Evolutionary conservation across 495 filamentous ascomycete species (phyloP).

Genomic region (Penicillium robsamsonii): DNA sequence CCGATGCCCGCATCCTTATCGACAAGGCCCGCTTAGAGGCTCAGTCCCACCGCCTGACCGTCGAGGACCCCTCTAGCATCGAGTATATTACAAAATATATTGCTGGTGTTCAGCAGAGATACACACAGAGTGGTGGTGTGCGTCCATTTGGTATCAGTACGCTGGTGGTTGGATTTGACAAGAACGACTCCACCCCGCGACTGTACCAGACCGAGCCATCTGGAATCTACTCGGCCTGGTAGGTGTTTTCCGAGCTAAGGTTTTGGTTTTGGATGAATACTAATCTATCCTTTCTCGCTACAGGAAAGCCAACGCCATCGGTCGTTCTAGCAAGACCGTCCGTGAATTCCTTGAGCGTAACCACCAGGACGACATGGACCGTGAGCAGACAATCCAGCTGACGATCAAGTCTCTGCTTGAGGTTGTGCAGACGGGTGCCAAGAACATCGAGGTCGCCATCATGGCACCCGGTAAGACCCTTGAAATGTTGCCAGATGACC

Average conservation of each 20-base stretch:
- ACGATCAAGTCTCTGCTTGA: conserved; percentile 97
- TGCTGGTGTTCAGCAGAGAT: conserved; percentile 94
- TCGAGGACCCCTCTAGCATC: conserved; percentile 94
- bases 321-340: conserved; percentile 96
- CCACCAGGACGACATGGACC: conserved; percentile 95
- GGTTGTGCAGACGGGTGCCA: conserved; percentile 97
- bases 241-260: conserved; percentile 24
- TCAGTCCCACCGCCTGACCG: conserved; percentile 95
- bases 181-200: conserved; percentile 77
- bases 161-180: conserved; percentile 94
- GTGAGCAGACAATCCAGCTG: conserved; percentile 93
- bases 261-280: neutral
- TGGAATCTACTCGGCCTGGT: conserved; percentile 98
- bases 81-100: conserved; percentile 99
- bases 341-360: conserved; percentile 97
- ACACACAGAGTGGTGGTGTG: conserved; percentile 97
- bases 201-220: conserved; percentile 98
- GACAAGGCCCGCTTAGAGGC: conserved; percentile 97
- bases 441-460: conserved; percentile 99
- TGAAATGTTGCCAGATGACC: conserved; percentile 93
- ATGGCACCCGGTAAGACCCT: conserved; percentile 92
- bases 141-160: conserved; percentile 97
- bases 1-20: conserved; percentile 93
- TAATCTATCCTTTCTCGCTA: conserved; percentile 11
- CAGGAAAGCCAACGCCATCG: conserved; percentile 99